Evolutionary conservation across 1,139 yeast genomes (phyloP).

Genomic region (Chernovozyma sophiae-reginae): DNA sequence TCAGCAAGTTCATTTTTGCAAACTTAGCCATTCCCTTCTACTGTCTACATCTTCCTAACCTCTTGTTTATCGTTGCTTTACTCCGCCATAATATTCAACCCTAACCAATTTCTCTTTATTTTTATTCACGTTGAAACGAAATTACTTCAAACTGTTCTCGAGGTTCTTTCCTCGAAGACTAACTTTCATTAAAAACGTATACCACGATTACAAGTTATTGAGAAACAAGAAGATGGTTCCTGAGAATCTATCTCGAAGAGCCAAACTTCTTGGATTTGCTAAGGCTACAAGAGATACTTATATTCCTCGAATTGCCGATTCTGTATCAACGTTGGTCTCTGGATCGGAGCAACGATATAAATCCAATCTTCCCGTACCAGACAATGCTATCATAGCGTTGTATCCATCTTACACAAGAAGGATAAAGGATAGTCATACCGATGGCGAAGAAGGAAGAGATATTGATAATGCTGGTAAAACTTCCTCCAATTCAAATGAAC

Average conservation of each 20-base stretch:
- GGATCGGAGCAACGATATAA: slow-evolving; percentile 11
- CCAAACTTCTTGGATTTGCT: slow-evolving; percentile 43
- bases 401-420: slow-evolving; percentile 65
- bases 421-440: no score
- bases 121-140: background rate
- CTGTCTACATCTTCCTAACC: no score
- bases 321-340: slow-evolving; percentile 46
- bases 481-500: background rate
- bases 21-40: no score
- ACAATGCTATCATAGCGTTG: slow-evolving; percentile 34
- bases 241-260: slow-evolving; percentile 23
- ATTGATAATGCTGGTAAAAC: background rate
- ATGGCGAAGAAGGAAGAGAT: slow-evolving; percentile 4
- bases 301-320: slow-evolving; percentile 47
- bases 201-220: slow-evolving; percentile 5
- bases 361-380: slow-evolving; percentile 19
- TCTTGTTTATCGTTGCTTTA: no score
- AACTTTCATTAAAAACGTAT: slow-evolving; percentile 5
- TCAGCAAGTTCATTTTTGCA: no score
- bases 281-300: slow-evolving; percentile 55
- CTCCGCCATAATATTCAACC: no score
- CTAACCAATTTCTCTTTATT: no score
- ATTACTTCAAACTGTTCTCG: background rate
- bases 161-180: slow-evolving; percentile 5
- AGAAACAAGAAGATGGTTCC: slow-evolving; percentile 1